Evolutionary conservation across 169 alveolate species (phyloP), one percentile per base, ranked within the genome.

Genomic region (Cryptosporidium xiaoi): DNA sequence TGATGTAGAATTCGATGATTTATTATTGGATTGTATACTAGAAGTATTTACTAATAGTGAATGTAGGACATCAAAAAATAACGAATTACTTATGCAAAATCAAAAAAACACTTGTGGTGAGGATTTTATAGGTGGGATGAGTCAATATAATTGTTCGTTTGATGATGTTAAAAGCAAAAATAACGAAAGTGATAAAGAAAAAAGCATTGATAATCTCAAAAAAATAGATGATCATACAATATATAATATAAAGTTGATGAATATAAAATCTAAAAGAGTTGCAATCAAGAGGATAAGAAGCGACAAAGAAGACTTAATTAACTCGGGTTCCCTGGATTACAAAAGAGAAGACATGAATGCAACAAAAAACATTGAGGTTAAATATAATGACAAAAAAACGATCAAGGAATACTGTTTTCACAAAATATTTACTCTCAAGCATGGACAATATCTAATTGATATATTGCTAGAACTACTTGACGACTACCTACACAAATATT

Each of bases 201-300:
- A 24, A 27, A 62, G 44, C 18, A 62, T 7, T 62, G 33, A 4
- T 5, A 24, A 15, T 62, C 24, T 7, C 29, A 69, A 15, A 36
- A 16, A 69, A 34, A 69, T 36, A 66, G 56, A 69, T 34, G 20
- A 62, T 50, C 48, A 40, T 3, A 0, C 1, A 40, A 40, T 40
- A 40, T 8, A 8, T 1, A 40, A 40, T 1, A 16, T 50, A 24
- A 66, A 48, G 18, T 20, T 55, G 13, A 18, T 53, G 56, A 36
- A 36, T 8, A 69, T 53, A 6, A 69, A 31, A 15, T 53, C 83
- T 1, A 69, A 69, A 33, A 69, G 83, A 56, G 67, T 69, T 3
- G 51, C 83, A 20, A 50, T 69, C 31, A 69, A 69, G 51, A 69
- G 83, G 51, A 69, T 34, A 15, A 62, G 67, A 62, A 62, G 7